Conservation (phyloP, 495 filamentous ascomycete genomes). For the Gamarada debralockiae region DNA sequence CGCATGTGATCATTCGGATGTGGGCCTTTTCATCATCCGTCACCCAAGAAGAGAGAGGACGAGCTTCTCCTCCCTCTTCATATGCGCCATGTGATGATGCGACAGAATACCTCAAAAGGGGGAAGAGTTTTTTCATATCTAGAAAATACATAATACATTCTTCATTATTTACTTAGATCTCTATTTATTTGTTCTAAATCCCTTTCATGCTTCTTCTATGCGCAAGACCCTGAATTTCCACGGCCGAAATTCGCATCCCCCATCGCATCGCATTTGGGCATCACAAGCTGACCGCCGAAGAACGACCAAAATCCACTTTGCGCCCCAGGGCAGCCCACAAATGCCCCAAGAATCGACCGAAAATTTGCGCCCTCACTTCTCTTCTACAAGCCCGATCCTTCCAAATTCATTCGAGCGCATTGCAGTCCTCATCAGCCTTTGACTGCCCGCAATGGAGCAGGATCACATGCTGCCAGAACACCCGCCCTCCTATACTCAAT, state of each 20-base stretch:
- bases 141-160: too few relatives aligned
- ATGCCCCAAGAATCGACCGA: conserved; percentile 4
- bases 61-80: too few relatives aligned
- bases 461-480: conserved; percentile 35
- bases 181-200: too few relatives aligned
- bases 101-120: too few relatives aligned
- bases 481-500: conserved; percentile 37
- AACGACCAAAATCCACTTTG: conserved; percentile 2
- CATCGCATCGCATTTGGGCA: conserved; percentile 8
- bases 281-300: background rate
- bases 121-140: too few relatives aligned
- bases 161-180: too few relatives aligned
- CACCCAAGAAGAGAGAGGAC: too few relatives aligned
- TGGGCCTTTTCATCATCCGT: too few relatives aligned
- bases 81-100: too few relatives aligned
- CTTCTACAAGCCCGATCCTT: conserved; percentile 1
- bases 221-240: too few relatives aligned
- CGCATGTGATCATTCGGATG: too few relatives aligned
- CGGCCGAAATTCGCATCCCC: background rate
- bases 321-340: conserved; percentile 5
- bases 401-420: conserved; percentile 3
- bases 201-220: too few relatives aligned
- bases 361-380: background rate
- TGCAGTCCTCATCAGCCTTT: conserved; percentile 13
- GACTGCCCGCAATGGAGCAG: conserved; percentile 30